phyloP scores from a whole-genome alignment of 768 basidiomycete species.

The Suillus plorans region DNA sequence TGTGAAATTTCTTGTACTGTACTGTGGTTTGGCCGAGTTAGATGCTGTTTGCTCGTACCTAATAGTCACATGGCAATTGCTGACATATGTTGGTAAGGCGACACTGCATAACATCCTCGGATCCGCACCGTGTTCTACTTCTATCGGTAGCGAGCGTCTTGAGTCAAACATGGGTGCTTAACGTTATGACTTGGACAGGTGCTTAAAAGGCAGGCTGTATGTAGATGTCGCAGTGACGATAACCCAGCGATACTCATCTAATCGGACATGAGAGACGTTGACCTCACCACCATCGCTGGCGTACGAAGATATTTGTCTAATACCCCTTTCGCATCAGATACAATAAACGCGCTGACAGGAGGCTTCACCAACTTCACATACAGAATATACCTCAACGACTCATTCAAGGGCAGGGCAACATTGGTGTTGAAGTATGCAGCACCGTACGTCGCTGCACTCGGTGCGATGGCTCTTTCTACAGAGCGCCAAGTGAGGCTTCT shows the following conservation, averaged over 20 bases:
- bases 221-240: neutral
- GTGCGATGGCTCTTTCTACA: slow-evolving; percentile 34
- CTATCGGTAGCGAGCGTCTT: neutral
- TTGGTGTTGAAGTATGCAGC: slow-evolving; percentile 61
- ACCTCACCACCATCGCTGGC: slow-evolving; percentile 31
- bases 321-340: slow-evolving; percentile 47
- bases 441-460: slow-evolving; percentile 36
- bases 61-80: neutral
- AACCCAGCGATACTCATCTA: neutral
- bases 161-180: neutral
- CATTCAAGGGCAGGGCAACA: slow-evolving; percentile 43
- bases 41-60: neutral
- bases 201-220: neutral
- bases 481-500: slow-evolving; percentile 50
- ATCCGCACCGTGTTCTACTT: neutral
- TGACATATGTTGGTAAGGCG: neutral
- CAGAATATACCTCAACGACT: slow-evolving; percentile 44
- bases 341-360: slow-evolving; percentile 44
- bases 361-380: slow-evolving; percentile 59
- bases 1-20: too few species aligned
- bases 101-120: neutral
- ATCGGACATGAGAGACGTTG: slow-evolving; percentile 20
- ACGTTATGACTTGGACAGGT: neutral
- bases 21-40: too few species aligned
- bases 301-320: slow-evolving; percentile 43